A percentile compares a stretch with the other conserved stretches of the same genome.
These are phyloP conservation scores for Solanum boliviense DNA, from an alignment of 257 asterid genomes.

Conservation along the genomic window DNA sequence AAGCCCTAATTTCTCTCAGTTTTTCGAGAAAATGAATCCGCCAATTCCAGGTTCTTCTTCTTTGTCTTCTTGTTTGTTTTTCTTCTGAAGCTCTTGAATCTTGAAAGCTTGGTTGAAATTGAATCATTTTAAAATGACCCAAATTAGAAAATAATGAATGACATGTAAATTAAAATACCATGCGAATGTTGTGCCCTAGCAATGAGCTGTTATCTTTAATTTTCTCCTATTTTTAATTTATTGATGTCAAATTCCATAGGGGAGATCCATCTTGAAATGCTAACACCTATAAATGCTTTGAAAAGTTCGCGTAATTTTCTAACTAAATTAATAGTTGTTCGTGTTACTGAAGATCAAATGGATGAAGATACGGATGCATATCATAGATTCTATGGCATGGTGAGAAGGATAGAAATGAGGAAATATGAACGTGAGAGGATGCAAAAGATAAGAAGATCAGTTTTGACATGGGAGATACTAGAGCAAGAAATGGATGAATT, in stretches of 20 bases:
- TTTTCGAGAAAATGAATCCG: neutral
- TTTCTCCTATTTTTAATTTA: neutral
- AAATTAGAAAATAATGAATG: neutral
- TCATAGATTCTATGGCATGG: neutral
- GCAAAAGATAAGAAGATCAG: constrained; percentile 13
- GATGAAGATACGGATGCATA: neutral
- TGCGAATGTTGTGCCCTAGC: neutral
- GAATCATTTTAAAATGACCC: neutral
- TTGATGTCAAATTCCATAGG: neutral
- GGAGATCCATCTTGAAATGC: neutral
- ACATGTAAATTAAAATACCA: neutral
- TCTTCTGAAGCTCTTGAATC: neutral
- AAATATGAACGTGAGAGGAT: constrained; percentile 30
- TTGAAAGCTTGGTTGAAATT: neutral
- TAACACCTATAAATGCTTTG: neutral
- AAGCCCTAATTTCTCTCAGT: neutral
- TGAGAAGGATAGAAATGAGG: neutral
- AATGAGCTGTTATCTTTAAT: neutral
- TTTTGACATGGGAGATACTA: constrained; percentile 45
- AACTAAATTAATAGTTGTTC: neutral
- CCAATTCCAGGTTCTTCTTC: neutral
- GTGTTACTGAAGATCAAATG: neutral
- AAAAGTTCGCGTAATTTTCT: neutral
- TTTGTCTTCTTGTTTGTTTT: neutral
- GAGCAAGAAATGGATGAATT: constrained; percentile 47